Evolutionary conservation across 495 filamentous ascomycete species (phyloP), one percentile per base, ranked within the genome.

Genomic region (Penicillium simplicissimum): DNA sequence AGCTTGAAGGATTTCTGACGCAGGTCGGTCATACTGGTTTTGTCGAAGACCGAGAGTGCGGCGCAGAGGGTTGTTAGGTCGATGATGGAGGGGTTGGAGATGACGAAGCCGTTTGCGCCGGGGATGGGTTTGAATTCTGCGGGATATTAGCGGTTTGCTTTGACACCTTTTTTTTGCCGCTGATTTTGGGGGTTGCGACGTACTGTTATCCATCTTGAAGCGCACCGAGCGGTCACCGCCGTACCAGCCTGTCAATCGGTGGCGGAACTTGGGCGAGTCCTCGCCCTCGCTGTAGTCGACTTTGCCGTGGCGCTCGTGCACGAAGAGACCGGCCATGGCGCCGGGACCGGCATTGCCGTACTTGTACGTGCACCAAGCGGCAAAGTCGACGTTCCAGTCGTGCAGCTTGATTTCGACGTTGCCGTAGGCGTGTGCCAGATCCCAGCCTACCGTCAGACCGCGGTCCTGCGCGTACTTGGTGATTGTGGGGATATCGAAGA

Each of bases 361-460:
- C 79, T 98, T 98, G 80, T 98, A 98, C 38, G 85, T 90, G 76
- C 95, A 98, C 95, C 95, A 98, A 21, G 81, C 90, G 3, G 95
- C 93, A 49, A 95, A 95, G 71, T 98, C 95, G 35, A 97, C 93
- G 59, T 93, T 85, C 95, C 95, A 98, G 66, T 91, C 89, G 70
- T 96, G 91, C 15, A 98, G 82, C 34, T 86, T 78, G 15, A 97
- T 77, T 1, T 87, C 82, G 5, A 94, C 90, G 72, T 98, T 98
- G n/a, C 90, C 95, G 23, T 86, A 92, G 8, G 92, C 95, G 77
- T 98, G 95, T 0, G 95, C 95, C 42, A 97, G 82, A 74, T 98
- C 95, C 92, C 93, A 98, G 57, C 93, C 90, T 14, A 97, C 85
- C 15, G 87, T 78, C 55, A 98, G 89, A 31, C 84, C 86, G 48